A percentile compares a stretch with the other conserved stretches of the same genome.
phyloP scores from a whole-genome alignment of 2,329 filamentous ascomycete species.

The Thelonectria rubi region DNA sequence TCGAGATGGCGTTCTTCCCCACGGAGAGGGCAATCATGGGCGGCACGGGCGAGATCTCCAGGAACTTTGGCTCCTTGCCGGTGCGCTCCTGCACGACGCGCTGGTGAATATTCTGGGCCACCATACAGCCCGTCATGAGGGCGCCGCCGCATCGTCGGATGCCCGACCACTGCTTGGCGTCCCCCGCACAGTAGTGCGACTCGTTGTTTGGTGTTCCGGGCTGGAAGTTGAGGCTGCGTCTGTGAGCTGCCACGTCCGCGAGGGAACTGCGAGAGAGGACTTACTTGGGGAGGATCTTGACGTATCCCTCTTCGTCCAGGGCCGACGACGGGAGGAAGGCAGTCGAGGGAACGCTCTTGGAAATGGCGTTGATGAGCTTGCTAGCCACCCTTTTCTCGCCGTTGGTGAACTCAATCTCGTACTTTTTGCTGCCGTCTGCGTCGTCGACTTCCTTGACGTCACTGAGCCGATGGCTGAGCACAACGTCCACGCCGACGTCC shows the following conservation, averaged over 20 bases:
- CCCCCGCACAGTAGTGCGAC: not conserved
- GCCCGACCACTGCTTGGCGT: not conserved
- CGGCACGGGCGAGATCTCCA: not conserved
- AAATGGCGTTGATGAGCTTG: conserved; percentile 2
- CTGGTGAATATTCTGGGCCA: conserved; percentile 4
- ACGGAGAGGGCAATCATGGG: conserved; percentile 2
- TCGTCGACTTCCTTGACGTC: not conserved
- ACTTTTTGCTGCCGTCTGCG: not conserved
- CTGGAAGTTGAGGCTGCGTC: not conserved
- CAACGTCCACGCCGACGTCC: conserved; percentile 70
- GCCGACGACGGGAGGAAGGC: not conserved
- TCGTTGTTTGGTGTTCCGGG: conserved; percentile 1
- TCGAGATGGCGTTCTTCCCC: not conserved
- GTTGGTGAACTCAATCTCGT: not conserved
- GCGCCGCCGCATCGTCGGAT: conserved; percentile 1
- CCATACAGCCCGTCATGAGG: not conserved
- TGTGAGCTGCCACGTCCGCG: not conserved
- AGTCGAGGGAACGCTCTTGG: not conserved
- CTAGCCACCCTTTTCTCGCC: not conserved
- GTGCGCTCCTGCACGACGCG: not conserved
- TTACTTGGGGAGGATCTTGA: conserved; percentile 1
- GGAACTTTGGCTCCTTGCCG: not conserved
- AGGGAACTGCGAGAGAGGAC: not conserved
- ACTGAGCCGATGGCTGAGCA: conserved; percentile 66
- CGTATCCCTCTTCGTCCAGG: not conserved